Evolutionary conservation across 73 alveolate species (phyloP).

Genomic region (Paramecium tetraurelia): DNA sequence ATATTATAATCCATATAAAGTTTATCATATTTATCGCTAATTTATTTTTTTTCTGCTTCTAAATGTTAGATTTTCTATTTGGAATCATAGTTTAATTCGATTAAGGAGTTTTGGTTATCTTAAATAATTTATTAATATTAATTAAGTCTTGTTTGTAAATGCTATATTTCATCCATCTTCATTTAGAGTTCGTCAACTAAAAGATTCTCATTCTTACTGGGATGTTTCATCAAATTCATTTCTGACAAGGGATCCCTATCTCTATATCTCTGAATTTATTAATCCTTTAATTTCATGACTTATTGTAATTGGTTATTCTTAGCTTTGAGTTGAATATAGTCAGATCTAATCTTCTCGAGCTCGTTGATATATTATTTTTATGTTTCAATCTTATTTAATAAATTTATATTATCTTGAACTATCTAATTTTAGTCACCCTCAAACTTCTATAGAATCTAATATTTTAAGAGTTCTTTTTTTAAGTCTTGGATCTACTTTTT

Average conservation of each 20-base stretch:
- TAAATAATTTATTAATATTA: neutral
- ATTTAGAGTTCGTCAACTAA: neutral
- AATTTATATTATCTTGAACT: neutral
- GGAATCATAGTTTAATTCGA: neutral
- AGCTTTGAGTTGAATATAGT: neutral
- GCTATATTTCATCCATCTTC: neutral
- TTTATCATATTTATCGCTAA: neutral
- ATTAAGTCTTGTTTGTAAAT: neutral
- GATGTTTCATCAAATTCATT: neutral
- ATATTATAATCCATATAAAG: neutral
- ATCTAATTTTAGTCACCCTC: slow-evolving; percentile 11
- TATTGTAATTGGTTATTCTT: neutral
- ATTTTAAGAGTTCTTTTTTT: neutral
- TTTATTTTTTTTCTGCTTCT: neutral
- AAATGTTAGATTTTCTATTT: neutral
- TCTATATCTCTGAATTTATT: neutral
- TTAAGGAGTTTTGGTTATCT: neutral
- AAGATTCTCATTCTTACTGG: neutral
- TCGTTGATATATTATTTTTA: neutral
- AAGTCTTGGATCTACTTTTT: neutral
- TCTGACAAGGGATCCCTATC: slow-evolving; percentile 38
- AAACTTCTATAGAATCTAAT: neutral
- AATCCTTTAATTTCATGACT: neutral
- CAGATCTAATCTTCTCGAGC: neutral
- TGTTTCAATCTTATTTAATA: neutral